These are phyloP conservation scores for Gyromitra esculenta DNA, from an alignment of 2,329 filamentous ascomycete genomes.

Conservation along the genomic window DNA sequence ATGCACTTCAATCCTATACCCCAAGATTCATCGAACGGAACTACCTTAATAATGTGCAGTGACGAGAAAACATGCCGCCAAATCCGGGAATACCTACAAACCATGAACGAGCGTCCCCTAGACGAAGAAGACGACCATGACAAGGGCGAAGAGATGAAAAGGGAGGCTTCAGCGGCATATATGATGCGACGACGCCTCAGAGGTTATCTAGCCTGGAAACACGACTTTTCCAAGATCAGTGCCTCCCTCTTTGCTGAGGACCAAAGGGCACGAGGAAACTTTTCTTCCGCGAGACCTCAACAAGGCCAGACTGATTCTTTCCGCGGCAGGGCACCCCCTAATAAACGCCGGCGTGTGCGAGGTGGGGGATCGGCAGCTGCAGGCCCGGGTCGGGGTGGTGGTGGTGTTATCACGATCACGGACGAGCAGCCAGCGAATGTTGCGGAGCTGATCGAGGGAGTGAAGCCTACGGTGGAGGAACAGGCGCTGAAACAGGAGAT, in stretches of 20 bases:
- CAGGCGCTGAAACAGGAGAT: constrained; percentile 79
- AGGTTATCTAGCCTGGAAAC: constrained; percentile 90
- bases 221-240: constrained; percentile 83
- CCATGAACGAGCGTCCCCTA: constrained; percentile 77
- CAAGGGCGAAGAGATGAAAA: constrained; percentile 64
- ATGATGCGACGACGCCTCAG: constrained; percentile 91
- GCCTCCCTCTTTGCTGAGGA: constrained; percentile 73
- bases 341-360: constrained; percentile 84
- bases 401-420: constrained; percentile 77
- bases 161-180: constrained; percentile 77
- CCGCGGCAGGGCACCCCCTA: constrained; percentile 75
- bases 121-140: constrained; percentile 61
- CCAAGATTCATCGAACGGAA: constrained; percentile 88
- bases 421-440: constrained; percentile 87
- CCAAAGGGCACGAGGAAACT: constrained; percentile 65
- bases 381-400: constrained; percentile 72
- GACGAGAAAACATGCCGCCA: constrained; percentile 84
- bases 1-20: constrained; percentile 80
- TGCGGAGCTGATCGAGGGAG: constrained; percentile 80
- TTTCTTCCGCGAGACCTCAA: constrained; percentile 9
- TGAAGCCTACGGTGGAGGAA: constrained; percentile 82
- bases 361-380: constrained; percentile 75
- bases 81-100: constrained; percentile 88
- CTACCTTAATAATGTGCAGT: constrained; percentile 93
- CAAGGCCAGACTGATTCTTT: constrained; percentile 64